Conservation (phyloP, 805 yeast species). For the Pichia californica region DNA sequence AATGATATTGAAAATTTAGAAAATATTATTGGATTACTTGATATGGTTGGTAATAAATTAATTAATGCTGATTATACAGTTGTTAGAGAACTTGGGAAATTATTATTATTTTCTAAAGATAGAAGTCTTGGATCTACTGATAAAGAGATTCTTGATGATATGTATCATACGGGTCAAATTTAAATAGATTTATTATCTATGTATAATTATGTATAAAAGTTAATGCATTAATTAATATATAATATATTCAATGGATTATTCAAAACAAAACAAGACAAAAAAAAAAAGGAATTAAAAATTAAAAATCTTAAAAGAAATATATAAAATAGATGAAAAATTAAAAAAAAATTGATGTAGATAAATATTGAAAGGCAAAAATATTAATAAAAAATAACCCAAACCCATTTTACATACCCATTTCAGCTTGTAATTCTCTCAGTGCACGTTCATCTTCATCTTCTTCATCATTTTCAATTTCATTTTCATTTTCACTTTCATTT, state of each 20-base stretch:
- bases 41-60: conserved; percentile 36
- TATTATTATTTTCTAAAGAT: conserved; percentile 47
- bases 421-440: conserved; percentile 72
- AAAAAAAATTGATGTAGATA: background rate
- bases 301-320: conserved; percentile 17
- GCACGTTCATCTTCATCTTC: conserved; percentile 85
- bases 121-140: conserved; percentile 43
- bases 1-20: conserved; percentile 37
- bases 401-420: conserved; percentile 76
- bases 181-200: too few species aligned
- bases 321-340: background rate
- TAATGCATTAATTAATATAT: too few species aligned
- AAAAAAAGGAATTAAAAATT: background rate
- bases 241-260: background rate
- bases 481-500: conserved; percentile 44
- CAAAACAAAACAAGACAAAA: background rate
- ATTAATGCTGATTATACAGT: conserved; percentile 46
- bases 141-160: conserved; percentile 41
- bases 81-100: conserved; percentile 48
- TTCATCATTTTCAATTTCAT: conserved; percentile 46
- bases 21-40: conserved; percentile 50
- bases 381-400: background rate
- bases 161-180: conserved; percentile 31
- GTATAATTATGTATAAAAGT: too few species aligned
- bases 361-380: background rate